Evolutionary conservation across 495 filamentous ascomycete genomes (phyloP).

Genomic region (Acidiella bohemica): DNA sequence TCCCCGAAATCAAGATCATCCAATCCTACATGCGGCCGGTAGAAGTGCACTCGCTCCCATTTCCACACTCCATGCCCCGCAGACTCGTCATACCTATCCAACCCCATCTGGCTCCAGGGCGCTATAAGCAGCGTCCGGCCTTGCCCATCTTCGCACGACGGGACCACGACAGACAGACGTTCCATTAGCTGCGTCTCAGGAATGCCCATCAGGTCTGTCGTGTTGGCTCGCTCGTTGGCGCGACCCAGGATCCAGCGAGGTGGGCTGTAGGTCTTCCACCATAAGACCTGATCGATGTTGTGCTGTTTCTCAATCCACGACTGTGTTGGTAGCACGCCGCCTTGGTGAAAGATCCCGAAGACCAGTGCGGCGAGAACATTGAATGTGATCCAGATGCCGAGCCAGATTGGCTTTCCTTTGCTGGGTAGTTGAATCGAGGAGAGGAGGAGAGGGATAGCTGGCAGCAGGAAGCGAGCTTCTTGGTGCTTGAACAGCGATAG

Average conservation of each 20-base stretch:
- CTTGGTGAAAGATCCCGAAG: slow-evolving; percentile 92
- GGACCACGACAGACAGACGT: slow-evolving; percentile 41
- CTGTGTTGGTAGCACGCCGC: slow-evolving; percentile 76
- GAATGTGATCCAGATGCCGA: slow-evolving; percentile 65
- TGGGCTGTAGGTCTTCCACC: slow-evolving; percentile 97
- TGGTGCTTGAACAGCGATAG: slow-evolving; percentile 84
- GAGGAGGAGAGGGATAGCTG: slow-evolving; percentile 74
- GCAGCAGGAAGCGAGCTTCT: slow-evolving; percentile 86
- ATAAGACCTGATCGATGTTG: slow-evolving; percentile 57
- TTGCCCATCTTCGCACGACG: slow-evolving; percentile 38
- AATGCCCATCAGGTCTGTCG: slow-evolving; percentile 73
- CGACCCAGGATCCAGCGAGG: slow-evolving; percentile 83
- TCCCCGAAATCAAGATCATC: slow-evolving; percentile 85
- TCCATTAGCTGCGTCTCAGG: slow-evolving; percentile 47
- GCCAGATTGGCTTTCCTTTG: slow-evolving; percentile 41
- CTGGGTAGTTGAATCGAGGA: slow-evolving; percentile 62
- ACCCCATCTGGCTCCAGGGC: slow-evolving; percentile 49
- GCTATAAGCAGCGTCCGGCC: slow-evolving; percentile 26
- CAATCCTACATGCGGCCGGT: slow-evolving; percentile 65
- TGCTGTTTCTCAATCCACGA: slow-evolving; percentile 29
- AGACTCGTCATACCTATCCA: slow-evolving; percentile 40
- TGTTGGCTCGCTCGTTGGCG: slow-evolving; percentile 49
- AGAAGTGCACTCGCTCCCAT: slow-evolving; percentile 57
- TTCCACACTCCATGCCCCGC: too few species aligned
- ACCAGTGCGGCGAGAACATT: slow-evolving; percentile 64